Conservation (phyloP, 106 monocot species). For the Narthecium ossifragum region DNA sequence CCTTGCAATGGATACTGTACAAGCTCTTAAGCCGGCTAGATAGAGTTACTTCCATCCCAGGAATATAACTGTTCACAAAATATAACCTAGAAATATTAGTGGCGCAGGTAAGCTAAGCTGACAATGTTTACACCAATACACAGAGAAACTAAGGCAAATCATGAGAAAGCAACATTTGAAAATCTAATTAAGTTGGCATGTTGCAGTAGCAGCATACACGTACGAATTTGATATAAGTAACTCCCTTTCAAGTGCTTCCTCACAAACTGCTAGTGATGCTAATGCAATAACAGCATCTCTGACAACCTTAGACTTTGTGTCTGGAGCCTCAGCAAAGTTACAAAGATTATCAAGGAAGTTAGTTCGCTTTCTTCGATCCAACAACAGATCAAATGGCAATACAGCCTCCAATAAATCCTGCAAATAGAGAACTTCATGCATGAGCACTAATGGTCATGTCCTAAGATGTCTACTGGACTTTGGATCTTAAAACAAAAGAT, state of each 20-base stretch:
- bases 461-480: no score
- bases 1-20: constrained; percentile 95
- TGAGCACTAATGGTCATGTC: no score
- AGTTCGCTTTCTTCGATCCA: constrained; percentile 72
- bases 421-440: constrained; percentile 17
- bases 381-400: constrained; percentile 89
- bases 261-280: constrained; percentile 72
- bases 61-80: constrained; percentile 71
- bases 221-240: constrained; percentile 94
- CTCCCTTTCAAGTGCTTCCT: constrained; percentile 83
- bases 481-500: no score
- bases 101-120: neutral
- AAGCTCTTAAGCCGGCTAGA: constrained; percentile 85
- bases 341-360: constrained; percentile 46
- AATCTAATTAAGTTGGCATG: neutral
- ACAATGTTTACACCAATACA: neutral
- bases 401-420: constrained; percentile 88
- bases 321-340: constrained; percentile 22
- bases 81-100: neutral
- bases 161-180: neutral
- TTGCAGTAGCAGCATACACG: constrained; percentile 5
- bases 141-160: neutral
- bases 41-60: constrained; percentile 93
- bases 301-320: constrained; percentile 43
- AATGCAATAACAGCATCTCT: constrained; percentile 75